A percentile compares a stretch with the other conserved stretches of the same genome.
These are phyloP conservation scores for Alternaria sp. DNA, from an alignment of 2,329 filamentous ascomycete genomes.

Conservation along the genomic window DNA sequence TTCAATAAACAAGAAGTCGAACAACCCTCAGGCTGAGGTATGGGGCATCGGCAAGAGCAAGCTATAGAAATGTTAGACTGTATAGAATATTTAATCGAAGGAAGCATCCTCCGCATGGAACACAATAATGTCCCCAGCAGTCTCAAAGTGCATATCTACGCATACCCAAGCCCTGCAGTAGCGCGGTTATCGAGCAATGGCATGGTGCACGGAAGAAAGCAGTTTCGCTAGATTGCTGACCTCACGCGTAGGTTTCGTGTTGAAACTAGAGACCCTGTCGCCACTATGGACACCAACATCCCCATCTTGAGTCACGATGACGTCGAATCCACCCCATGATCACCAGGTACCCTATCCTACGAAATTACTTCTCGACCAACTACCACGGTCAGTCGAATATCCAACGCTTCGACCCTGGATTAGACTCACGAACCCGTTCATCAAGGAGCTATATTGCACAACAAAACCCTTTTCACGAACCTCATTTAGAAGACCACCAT, in stretches of 20 bases:
- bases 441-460: background rate
- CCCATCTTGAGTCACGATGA: conserved; percentile 13
- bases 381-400: background rate
- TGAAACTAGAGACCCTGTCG: background rate
- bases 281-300: conserved; percentile 3
- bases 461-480: background rate
- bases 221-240: background rate
- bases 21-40: conserved; percentile 52
- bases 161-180: no score
- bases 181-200: background rate
- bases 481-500: background rate
- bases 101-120: background rate
- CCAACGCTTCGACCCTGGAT: background rate
- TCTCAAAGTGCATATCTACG: background rate
- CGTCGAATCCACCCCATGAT: background rate
- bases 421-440: background rate
- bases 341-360: background rate
- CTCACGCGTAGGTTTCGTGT: background rate
- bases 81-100: background rate
- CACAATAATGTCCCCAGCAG: no score
- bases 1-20: conserved; percentile 43
- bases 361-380: background rate
- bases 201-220: background rate
- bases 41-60: conserved; percentile 56
- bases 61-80: conserved; percentile 34